Evolutionary conservation across 306 rosid species (phyloP).

Genomic region (Trichosanthes cucumerina): DNA sequence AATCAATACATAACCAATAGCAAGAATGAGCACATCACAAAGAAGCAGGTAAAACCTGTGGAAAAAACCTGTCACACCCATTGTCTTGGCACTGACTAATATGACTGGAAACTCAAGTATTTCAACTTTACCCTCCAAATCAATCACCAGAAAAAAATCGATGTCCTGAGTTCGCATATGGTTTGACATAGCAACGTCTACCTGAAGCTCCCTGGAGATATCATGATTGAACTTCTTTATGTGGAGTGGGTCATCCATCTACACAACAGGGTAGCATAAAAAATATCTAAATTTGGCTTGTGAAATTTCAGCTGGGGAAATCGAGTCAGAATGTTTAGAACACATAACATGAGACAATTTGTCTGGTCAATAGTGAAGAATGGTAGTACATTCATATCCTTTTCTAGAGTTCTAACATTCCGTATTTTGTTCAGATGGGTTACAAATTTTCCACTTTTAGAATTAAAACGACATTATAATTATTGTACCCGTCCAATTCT

Average conservation of each 20-base stretch:
- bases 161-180: constrained; percentile 35
- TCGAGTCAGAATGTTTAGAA: neutral
- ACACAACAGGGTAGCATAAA: constrained; percentile 10
- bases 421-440: neutral
- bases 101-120: constrained; percentile 94
- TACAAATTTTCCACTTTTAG: neutral
- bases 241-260: constrained; percentile 83
- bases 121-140: constrained; percentile 94
- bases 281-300: neutral
- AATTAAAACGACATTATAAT: neutral
- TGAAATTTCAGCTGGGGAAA: neutral
- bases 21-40: neutral
- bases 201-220: constrained; percentile 64
- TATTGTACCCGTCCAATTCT: neutral
- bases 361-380: neutral
- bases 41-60: constrained; percentile 66
- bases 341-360: neutral
- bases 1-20: neutral
- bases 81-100: constrained; percentile 51
- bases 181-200: constrained; percentile 28
- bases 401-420: neutral
- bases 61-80: constrained; percentile 64
- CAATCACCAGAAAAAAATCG: constrained; percentile 87
- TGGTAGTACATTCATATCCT: neutral
- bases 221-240: constrained; percentile 68